Evolutionary conservation across 148 eudicot species (phyloP).

Genomic region (Rhododendron griersonianum): DNA sequence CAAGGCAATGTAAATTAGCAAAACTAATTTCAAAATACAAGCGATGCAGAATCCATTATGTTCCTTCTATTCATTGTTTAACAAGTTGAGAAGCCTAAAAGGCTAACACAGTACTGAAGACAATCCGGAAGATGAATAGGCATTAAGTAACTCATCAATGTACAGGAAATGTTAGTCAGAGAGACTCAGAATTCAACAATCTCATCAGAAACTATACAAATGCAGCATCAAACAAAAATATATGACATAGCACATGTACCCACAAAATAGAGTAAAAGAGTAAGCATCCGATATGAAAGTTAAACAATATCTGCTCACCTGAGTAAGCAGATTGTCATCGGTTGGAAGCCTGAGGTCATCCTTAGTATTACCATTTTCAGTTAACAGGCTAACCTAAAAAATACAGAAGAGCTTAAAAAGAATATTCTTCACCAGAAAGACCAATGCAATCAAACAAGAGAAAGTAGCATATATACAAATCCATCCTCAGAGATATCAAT

Average conservation of each 20-base stretch:
- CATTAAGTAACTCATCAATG: neutral
- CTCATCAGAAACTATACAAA: neutral
- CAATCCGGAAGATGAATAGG: neutral
- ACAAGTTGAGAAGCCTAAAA: neutral
- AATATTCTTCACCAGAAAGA: neutral
- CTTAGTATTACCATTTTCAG: slow-evolving; percentile 76
- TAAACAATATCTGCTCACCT: slow-evolving; percentile 33
- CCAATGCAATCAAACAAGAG: neutral
- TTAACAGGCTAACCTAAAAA: slow-evolving; percentile 64
- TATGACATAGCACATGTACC: neutral
- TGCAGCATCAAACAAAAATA: neutral
- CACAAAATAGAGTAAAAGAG: neutral
- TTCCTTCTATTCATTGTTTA: too few species aligned
- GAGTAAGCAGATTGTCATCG: slow-evolving; percentile 56
- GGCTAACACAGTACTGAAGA: neutral
- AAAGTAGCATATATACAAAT: slow-evolving; percentile 37
- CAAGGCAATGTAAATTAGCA: neutral
- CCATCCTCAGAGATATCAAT: slow-evolving; percentile 71
- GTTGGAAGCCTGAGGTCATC: slow-evolving; percentile 86
- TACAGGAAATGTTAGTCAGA: neutral
- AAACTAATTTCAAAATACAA: neutral
- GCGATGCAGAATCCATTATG: neutral
- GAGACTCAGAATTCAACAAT: neutral
- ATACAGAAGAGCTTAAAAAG: neutral
- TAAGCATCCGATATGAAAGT: neutral